phyloP scores from a whole-genome alignment of 768 basidiomycete genomes.

The Neoboletus brunneissimus region DNA sequence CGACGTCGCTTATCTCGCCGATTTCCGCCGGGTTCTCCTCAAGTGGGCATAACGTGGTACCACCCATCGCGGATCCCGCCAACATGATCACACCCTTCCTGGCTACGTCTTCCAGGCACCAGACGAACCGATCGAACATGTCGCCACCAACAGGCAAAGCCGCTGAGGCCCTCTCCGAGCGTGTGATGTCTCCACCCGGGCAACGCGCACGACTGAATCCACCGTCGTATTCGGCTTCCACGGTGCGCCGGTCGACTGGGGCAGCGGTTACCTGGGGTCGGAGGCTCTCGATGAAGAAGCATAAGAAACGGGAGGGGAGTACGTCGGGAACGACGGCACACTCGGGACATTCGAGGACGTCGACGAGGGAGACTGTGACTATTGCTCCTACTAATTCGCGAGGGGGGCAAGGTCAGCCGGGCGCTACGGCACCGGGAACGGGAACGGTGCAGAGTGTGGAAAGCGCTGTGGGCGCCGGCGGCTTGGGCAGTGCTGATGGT shows the following conservation, averaged over 20 bases:
- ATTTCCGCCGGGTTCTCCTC: background rate
- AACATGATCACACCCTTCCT: slow-evolving; percentile 27
- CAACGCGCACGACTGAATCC: slow-evolving; percentile 26
- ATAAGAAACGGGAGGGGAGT: background rate
- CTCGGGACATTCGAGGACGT: slow-evolving; percentile 12
- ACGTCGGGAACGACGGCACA: slow-evolving; percentile 4
- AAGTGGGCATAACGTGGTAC: background rate
- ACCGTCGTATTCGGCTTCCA: slow-evolving; percentile 22
- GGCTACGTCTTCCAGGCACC: slow-evolving; percentile 4
- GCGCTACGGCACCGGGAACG: background rate
- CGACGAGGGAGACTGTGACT: background rate
- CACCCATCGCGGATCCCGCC: slow-evolving; percentile 15
- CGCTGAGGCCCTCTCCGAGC: slow-evolving; percentile 4
- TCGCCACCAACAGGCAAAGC: background rate
- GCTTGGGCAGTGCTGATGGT: background rate
- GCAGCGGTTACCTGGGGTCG: background rate
- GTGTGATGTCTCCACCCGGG: background rate
- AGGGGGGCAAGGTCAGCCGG: background rate
- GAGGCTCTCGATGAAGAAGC: slow-evolving; percentile 1
- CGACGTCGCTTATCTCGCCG: background rate
- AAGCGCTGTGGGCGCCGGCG: background rate
- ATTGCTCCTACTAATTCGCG: background rate
- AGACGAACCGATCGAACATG: background rate
- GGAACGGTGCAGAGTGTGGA: background rate
- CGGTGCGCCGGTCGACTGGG: background rate